Evolutionary conservation across 345 rosid species (phyloP).

Genomic region (Brassica nigra): DNA sequence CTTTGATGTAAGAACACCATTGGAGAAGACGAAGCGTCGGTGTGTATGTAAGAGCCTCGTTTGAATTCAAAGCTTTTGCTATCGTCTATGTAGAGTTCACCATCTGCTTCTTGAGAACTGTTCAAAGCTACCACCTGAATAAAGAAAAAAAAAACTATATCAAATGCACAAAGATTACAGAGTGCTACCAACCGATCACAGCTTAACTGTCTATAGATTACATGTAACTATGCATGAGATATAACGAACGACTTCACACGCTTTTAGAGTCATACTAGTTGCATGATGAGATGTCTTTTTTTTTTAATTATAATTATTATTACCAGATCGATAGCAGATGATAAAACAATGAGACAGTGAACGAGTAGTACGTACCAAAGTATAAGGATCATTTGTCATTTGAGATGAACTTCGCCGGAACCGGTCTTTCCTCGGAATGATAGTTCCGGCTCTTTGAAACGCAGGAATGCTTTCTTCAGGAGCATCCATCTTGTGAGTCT

Average conservation of each 20-base stretch:
- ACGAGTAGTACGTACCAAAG: slow-evolving; percentile 62
- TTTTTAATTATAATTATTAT: too few relatives aligned
- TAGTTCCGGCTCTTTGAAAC: slow-evolving; percentile 95
- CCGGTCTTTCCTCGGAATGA: slow-evolving; percentile 90
- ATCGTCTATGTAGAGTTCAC: slow-evolving; percentile 92
- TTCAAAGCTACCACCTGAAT: slow-evolving; percentile 86
- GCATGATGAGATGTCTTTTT: too few relatives aligned
- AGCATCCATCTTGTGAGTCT: slow-evolving; percentile 67
- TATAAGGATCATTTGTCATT: slow-evolving; percentile 84
- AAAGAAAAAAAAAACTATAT: not conserved
- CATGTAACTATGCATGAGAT: not conserved
- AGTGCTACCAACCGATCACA: not conserved
- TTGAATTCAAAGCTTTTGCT: slow-evolving; percentile 82
- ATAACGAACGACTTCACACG: not conserved
- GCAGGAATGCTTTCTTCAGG: slow-evolving; percentile 88
- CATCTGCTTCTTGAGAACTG: slow-evolving; percentile 85
- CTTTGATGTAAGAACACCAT: slow-evolving; percentile 65
- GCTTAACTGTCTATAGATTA: not conserved
- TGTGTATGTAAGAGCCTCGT: slow-evolving; percentile 75
- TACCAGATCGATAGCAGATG: not conserved
- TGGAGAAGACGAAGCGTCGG: slow-evolving; percentile 74
- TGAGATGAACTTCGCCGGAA: slow-evolving; percentile 91
- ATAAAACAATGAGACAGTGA: not conserved
- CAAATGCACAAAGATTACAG: not conserved
- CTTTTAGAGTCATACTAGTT: not conserved